phyloP scores from a whole-genome alignment of 805 yeast species.

The Saturnispora besseyi region DNA sequence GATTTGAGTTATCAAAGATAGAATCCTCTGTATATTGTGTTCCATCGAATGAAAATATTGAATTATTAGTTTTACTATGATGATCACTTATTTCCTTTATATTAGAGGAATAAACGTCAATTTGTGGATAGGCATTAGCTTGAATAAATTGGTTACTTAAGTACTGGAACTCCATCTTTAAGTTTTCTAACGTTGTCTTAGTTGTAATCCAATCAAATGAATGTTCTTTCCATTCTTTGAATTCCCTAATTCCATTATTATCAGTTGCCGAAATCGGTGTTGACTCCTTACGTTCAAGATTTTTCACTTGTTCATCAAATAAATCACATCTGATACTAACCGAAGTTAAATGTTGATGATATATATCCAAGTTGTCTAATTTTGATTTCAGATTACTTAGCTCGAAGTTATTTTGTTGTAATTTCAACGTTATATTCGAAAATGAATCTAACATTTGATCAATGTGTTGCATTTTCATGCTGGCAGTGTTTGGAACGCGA shows the following conservation, averaged over 20 bases:
- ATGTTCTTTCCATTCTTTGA: slow-evolving; percentile 21
- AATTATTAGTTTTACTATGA: background rate
- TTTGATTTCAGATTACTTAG: slow-evolving; percentile 19
- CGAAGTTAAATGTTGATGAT: slow-evolving; percentile 25
- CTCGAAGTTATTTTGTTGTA: background rate
- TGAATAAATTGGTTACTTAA: slow-evolving; percentile 22
- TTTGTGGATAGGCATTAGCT: slow-evolving; percentile 14
- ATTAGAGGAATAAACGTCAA: background rate
- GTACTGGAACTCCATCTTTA: slow-evolving; percentile 33
- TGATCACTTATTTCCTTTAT: background rate
- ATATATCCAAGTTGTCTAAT: slow-evolving; percentile 22
- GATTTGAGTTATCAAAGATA: background rate
- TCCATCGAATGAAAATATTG: slow-evolving; percentile 10
- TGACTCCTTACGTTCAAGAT: slow-evolving; percentile 18
- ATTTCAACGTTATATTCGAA: background rate
- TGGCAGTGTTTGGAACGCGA: background rate
- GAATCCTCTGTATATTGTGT: slow-evolving; percentile 9
- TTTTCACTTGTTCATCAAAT: slow-evolving; percentile 27
- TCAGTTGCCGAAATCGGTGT: slow-evolving; percentile 14
- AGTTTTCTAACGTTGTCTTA: slow-evolving; percentile 37
- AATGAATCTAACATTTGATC: background rate
- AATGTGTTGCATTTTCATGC: background rate
- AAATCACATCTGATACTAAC: slow-evolving; percentile 27
- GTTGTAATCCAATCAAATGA: slow-evolving; percentile 35
- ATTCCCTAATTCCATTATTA: slow-evolving; percentile 17